These are phyloP conservation scores for Gentiana macrophylla DNA, from an alignment of 257 asterid genomes.

Conservation along the genomic window DNA sequence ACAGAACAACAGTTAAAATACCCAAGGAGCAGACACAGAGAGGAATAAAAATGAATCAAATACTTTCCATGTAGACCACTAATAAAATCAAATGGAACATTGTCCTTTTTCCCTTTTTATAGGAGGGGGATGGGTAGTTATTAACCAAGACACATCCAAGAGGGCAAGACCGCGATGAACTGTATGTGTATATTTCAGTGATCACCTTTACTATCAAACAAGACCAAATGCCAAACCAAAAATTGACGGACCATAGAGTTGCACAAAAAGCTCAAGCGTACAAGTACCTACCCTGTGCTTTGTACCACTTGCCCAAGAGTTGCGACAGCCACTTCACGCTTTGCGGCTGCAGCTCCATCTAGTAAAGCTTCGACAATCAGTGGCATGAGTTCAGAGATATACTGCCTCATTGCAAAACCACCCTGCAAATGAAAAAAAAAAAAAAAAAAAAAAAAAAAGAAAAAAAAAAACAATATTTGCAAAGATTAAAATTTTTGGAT, in stretches of 20 bases:
- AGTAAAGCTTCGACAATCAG: slow-evolving; percentile 84
- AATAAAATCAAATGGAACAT: too few species aligned
- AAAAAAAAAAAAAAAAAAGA: neutral
- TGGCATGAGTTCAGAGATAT: slow-evolving; percentile 95
- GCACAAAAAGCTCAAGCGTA: too few species aligned
- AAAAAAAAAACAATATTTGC: neutral
- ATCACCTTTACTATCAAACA: too few species aligned
- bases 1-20: neutral
- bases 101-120: too few species aligned
- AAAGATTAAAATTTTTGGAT: neutral
- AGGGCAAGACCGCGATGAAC: too few species aligned
- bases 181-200: too few species aligned
- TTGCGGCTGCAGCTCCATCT: slow-evolving; percentile 91
- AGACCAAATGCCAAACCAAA: too few species aligned
- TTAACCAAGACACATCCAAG: too few species aligned
- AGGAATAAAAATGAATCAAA: too few species aligned
- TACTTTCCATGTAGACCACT: too few species aligned
- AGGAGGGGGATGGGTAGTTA: too few species aligned
- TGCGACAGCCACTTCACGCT: slow-evolving; percentile 97
- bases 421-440: slow-evolving; percentile 48
- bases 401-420: slow-evolving; percentile 95
- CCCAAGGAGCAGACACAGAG: neutral
- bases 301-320: slow-evolving; percentile 99
- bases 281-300: slow-evolving; percentile 82
- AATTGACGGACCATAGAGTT: too few species aligned